phyloP scores from a whole-genome alignment of 768 basidiomycete species.

The Boletus vinaceobasis region DNA sequence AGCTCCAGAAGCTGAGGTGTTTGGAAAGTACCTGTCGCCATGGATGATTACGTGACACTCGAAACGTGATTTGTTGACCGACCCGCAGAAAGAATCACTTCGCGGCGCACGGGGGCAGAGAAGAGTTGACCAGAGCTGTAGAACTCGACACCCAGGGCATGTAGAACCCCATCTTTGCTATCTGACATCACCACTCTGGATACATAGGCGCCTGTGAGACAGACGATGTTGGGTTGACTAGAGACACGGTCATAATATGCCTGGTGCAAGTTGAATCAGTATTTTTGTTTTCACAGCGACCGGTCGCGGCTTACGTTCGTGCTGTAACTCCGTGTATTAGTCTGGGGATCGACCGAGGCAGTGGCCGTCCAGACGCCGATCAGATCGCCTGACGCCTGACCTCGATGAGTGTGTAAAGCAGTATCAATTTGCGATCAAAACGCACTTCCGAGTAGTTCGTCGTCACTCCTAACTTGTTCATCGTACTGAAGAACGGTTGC shows the following conservation, averaged over 20 bases:
- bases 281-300: not conserved
- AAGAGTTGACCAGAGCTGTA: constrained; percentile 13
- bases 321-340: constrained; percentile 14
- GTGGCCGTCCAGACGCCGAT: constrained; percentile 19
- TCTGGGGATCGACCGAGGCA: constrained; percentile 14
- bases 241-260: constrained; percentile 20
- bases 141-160: constrained; percentile 24
- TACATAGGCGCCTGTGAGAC: constrained; percentile 23
- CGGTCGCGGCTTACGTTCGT: constrained; percentile 8
- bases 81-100: constrained; percentile 22
- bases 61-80: not conserved
- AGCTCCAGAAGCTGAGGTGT: constrained; percentile 37
- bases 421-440: not conserved
- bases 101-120: constrained; percentile 13
- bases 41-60: not conserved
- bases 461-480: constrained; percentile 13
- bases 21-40: constrained; percentile 23
- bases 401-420: not conserved
- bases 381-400: constrained; percentile 11
- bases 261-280: not conserved
- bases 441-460: constrained; percentile 14
- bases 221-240: constrained; percentile 19
- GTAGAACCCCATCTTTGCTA: not conserved
- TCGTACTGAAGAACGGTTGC: constrained; percentile 14
- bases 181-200: constrained; percentile 22